Evolutionary conservation across 1,139 yeast species (phyloP).

Genomic region (Scheffersomyces titani): DNA sequence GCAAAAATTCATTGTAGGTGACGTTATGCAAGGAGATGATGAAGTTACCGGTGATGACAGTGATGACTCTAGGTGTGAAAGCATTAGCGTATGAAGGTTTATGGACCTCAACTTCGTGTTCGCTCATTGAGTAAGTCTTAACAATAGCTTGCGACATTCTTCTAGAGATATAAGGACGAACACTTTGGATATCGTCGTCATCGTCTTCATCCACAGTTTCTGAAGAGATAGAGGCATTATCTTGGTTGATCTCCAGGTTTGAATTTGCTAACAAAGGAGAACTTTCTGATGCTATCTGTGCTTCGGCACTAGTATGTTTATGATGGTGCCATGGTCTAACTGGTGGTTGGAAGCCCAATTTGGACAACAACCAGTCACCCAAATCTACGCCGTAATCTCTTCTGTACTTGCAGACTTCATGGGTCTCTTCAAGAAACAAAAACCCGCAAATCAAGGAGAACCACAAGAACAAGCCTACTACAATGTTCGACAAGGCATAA

Average conservation of each 20-base stretch:
- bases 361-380: slow-evolving; percentile 45
- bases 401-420: slow-evolving; percentile 38
- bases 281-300: neutral
- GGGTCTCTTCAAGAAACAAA: slow-evolving; percentile 63
- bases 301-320: neutral
- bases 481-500: slow-evolving; percentile 59
- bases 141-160: slow-evolving; percentile 40
- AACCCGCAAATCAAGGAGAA: slow-evolving; percentile 41
- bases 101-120: slow-evolving; percentile 2
- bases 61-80: slow-evolving; percentile 39
- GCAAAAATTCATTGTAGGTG: slow-evolving; percentile 59
- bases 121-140: slow-evolving; percentile 36
- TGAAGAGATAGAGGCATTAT: neutral
- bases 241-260: neutral
- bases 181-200: slow-evolving; percentile 17
- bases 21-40: slow-evolving; percentile 51
- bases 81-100: slow-evolving; percentile 17
- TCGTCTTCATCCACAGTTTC: slow-evolving; percentile 8
- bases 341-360: slow-evolving; percentile 32
- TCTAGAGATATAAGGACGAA: slow-evolving; percentile 29
- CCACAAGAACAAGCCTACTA: slow-evolving; percentile 44
- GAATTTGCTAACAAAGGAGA: neutral
- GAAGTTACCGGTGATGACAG: slow-evolving; percentile 43
- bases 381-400: slow-evolving; percentile 52
- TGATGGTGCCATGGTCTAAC: slow-evolving; percentile 31